A percentile compares a stretch with the other conserved stretches of the same genome.
These are phyloP conservation scores for Symmetrospora coprosmae DNA, from an alignment of 768 basidiomycete species.

Conservation along the genomic window DNA sequence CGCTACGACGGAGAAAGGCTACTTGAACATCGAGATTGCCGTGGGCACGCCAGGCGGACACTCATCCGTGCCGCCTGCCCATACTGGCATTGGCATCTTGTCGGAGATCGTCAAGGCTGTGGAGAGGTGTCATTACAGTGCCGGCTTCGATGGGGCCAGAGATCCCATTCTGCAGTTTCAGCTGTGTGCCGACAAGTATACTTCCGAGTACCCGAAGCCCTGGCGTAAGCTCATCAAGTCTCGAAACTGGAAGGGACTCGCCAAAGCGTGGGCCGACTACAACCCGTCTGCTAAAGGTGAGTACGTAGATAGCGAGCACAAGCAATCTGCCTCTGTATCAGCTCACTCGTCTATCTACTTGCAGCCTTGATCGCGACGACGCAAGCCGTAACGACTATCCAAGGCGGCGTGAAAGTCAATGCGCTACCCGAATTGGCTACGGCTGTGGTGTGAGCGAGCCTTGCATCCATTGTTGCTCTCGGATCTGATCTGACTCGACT, in stretches of 20 bases:
- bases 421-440: slow-evolving; percentile 1
- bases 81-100: slow-evolving; percentile 19
- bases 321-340: too few relatives aligned
- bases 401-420: slow-evolving; percentile 14
- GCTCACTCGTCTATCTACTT: too few relatives aligned
- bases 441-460: background rate
- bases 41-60: slow-evolving; percentile 11
- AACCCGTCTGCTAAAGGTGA: background rate
- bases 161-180: slow-evolving; percentile 13
- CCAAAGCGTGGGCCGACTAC: background rate
- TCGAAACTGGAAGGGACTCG: background rate
- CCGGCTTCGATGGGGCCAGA: background rate
- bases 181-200: slow-evolving; percentile 1
- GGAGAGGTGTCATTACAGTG: slow-evolving; percentile 32
- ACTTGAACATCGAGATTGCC: background rate
- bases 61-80: slow-evolving; percentile 6
- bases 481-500: too few relatives aligned
- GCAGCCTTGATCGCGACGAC: background rate
- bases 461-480: too few relatives aligned
- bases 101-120: background rate
- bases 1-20: slow-evolving; percentile 10
- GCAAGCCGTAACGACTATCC: slow-evolving; percentile 1
- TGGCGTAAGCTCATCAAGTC: background rate
- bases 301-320: too few relatives aligned
- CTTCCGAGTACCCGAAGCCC: background rate